A percentile compares a stretch with the other conserved stretches of the same genome.
These are phyloP conservation scores for Candida dubliniensis DNA, from an alignment of 1,139 yeast genomes.

Conservation along the genomic window DNA sequence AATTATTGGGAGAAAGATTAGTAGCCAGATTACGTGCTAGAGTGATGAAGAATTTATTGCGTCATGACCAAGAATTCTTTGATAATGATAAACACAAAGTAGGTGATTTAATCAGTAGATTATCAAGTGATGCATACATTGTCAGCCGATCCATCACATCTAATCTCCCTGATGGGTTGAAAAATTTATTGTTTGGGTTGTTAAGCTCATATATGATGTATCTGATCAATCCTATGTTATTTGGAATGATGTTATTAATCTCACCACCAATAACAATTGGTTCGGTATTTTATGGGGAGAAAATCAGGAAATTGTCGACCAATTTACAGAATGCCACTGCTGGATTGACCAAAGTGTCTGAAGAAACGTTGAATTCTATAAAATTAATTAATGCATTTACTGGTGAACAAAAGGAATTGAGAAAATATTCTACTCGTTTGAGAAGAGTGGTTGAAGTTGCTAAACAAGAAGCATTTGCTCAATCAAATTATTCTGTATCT, in stretches of 20 bases:
- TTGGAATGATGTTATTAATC: conserved; percentile 51
- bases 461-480: conserved; percentile 48
- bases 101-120: conserved; percentile 54
- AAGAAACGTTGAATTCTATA: conserved; percentile 47
- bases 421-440: conserved; percentile 41
- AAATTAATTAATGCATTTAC: conserved; percentile 49
- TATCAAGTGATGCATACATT: conserved; percentile 56
- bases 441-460: conserved; percentile 46
- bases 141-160: conserved; percentile 48
- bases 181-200: conserved; percentile 45
- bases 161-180: conserved; percentile 50
- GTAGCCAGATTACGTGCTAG: conserved; percentile 49
- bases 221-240: conserved; percentile 43
- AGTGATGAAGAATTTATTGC: conserved; percentile 49
- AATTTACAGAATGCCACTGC: conserved; percentile 49
- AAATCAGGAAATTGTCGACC: conserved; percentile 44
- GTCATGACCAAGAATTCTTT: conserved; percentile 53
- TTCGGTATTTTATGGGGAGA: conserved; percentile 50
- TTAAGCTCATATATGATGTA: conserved; percentile 51
- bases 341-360: conserved; percentile 46
- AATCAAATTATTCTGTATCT: conserved; percentile 47
- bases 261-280: conserved; percentile 57
- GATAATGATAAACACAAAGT: conserved; percentile 55
- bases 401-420: conserved; percentile 44
- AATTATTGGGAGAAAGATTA: conserved; percentile 42